Evolutionary conservation across 805 yeast species (phyloP), one percentile per base, ranked within the genome.

Genomic region (Lipomyces chichibuensis): DNA sequence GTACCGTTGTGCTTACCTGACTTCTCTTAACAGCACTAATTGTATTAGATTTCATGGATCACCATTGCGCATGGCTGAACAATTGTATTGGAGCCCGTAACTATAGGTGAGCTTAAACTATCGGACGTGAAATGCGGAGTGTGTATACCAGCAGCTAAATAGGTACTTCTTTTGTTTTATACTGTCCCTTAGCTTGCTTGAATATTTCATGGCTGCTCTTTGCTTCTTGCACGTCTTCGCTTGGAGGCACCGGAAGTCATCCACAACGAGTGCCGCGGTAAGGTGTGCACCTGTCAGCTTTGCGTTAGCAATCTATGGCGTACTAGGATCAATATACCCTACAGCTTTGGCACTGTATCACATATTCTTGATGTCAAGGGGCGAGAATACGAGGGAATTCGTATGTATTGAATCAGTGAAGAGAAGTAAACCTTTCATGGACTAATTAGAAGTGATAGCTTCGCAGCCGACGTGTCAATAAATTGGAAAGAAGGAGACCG

Each of bases 21-120:
- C 7, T 17, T 6, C 17, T 14, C 7, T 37, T 23, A 32, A 2
- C 14, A n/a, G n/a, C 9, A 5, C 20, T 59, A 37, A 29, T 25
- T 29, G 25, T 5, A 11, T 61, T 33, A 56, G 62, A 64, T 60
- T 29, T 39, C 39, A 25, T 61, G 52, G 66, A 64, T 33, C 66
- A 64, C 20, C 66, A 64, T 27, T 61, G 66, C 59, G 55, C 25
- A n/a, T 60, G 64, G 66, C 32, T 64, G 29, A 64, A 64, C 32
- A 53, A 23, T 59, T 64, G 66, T 27, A 29, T 64, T 23, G 66
- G 66, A 13, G 46, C 43, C 13, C 54, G 66, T 17, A 64, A 64
- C 27, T 64, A 54, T 37, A 52, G 65, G 59, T 62, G 7, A 27
- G 66, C 33, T 2, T 7, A 17, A 5, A 13, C 49, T 43, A 1